Percentiles rank a stretch among this genome's conserved stretches.
Conservation (phyloP, 345 rosid species). For the Trapa bicornis region DNA sequence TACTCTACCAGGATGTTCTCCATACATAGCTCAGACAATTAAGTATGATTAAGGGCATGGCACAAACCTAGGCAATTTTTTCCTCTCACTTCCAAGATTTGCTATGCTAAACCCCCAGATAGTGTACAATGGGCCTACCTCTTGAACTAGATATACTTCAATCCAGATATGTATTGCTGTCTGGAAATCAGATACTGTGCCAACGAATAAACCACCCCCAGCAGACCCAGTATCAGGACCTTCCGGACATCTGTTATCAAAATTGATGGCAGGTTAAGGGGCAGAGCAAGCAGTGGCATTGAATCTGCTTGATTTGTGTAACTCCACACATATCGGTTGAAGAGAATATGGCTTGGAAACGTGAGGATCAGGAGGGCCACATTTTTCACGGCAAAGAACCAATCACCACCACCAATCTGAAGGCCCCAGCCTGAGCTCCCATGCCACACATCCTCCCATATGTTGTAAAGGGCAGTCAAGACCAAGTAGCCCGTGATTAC, state of each 20-base stretch:
- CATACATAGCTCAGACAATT: too few relatives aligned
- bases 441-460: constrained; percentile 88
- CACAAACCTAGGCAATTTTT: not conserved
- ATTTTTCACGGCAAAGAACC: constrained; percentile 89
- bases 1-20: too few relatives aligned
- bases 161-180: constrained; percentile 82
- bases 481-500: constrained; percentile 70
- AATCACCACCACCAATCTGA: constrained; percentile 84
- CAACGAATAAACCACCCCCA: constrained; percentile 71
- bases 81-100: not conserved
- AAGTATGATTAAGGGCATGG: not conserved
- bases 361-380: constrained; percentile 76
- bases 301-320: constrained; percentile 52
- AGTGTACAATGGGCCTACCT: not conserved
- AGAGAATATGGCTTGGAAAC: constrained; percentile 81
- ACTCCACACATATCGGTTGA: constrained; percentile 89
- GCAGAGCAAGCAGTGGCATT: constrained; percentile 58
- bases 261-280: constrained; percentile 81
- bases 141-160: constrained; percentile 69
- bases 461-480: constrained; percentile 47
- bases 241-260: constrained; percentile 75
- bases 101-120: not conserved
- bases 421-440: constrained; percentile 85
- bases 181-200: constrained; percentile 81
- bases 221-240: constrained; percentile 65